Evolutionary conservation across 1,284 basidiomycete genomes (phyloP), one percentile per base, ranked within the genome.

Genomic region (Apiotrichum veenhuisii): DNA sequence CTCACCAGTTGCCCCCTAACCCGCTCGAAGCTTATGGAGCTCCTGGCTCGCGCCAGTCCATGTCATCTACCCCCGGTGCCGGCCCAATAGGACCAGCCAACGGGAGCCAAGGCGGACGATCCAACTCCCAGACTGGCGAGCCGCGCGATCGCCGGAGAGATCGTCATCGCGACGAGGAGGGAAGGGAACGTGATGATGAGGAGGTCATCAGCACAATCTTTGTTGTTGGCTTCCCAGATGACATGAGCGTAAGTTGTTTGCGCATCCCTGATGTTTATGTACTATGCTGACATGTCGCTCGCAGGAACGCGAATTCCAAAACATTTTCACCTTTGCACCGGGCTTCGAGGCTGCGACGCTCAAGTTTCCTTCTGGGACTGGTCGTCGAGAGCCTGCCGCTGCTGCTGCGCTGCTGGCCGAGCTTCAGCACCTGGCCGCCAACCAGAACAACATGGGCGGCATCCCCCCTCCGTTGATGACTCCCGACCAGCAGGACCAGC

Each of bases 151-250:
- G 61, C 17, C 55, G 61, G 20, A 51, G 61, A 49, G 58, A 60
- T 20, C 57, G 58, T 27, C 58, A 59, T 38, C 55, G 61, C 12
- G 65, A 66, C 30, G 69, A 71, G 2, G 67, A 66, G 25, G 65
- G 64, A 12, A 27, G 67, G n/a, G 69, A 67, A 20, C 54, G 55
- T 9, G 63, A 67, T 17, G 73, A 73, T 4, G 84, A 87, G 58
- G 93, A 97, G 72, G 93, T 97, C 67, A 97, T 98, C 58, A 94
- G 90, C 22, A 98, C 95, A 2, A 95, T 98, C 62, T 98, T 98
- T 68, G 94, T 98, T 1, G 95, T 98, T 30, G 95, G 95, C 0
- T 98, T 98, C 75, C 95, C 95, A 3, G 96, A 98, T 63, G 95
- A 98, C 72, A 98, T 98, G 89, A 87, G 89, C 82, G 93, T 90